Base-by-base conservation (phyloP, 768 basidiomycete species). In the Cystobasidium ongulense region DNA sequence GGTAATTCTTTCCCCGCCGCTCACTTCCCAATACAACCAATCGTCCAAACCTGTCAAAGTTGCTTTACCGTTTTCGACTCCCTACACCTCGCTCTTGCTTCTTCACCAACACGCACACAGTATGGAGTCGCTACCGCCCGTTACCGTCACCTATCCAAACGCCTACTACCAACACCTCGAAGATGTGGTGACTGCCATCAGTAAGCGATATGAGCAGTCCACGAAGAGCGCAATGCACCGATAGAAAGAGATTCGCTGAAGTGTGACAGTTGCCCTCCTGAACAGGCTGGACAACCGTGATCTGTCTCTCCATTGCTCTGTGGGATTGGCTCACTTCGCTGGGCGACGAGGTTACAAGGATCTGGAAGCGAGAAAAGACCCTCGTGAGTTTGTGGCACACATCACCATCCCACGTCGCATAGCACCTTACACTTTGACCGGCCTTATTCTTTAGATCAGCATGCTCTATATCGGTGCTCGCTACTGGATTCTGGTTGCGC, bases 311-410 rank as follows among this genome's bases (percentile, higher is more conserved):
- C 33, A 35, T 59, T 11, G 57, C 57, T 15, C 25, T 35, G 29
- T 59, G 57, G 57, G 57, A 59, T 59, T 59, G 57, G 57, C 57
- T 59, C 33, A 29, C 57, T 29, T 59, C 57, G 5, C 33, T 59
- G 1, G 57, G 57, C 33, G 57, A 59, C 11, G 57, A 59, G 33
- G 17, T 27, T 1, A 29, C 57, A 10, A 59, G 57, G 33, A 59
- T 59, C 57, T 59, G 57, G 57, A 59, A 59, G 25, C 11, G 57
- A 35, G 57, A 59, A 27, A 59, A 59, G 27, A 29, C 57, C 5
- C 29, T 59, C 5, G 57, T 59, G 33, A 17, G 57, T 59, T 5
- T 29, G 17, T 27, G 57, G 11, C 57, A 27, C 4, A 13, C 33
- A 17, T 23, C 25, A 23, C 17, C 11, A 15, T 5, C 57, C 17